Conservation (phyloP, 192 early-diverging fungal genomes). For the Backusella westeae region DNA sequence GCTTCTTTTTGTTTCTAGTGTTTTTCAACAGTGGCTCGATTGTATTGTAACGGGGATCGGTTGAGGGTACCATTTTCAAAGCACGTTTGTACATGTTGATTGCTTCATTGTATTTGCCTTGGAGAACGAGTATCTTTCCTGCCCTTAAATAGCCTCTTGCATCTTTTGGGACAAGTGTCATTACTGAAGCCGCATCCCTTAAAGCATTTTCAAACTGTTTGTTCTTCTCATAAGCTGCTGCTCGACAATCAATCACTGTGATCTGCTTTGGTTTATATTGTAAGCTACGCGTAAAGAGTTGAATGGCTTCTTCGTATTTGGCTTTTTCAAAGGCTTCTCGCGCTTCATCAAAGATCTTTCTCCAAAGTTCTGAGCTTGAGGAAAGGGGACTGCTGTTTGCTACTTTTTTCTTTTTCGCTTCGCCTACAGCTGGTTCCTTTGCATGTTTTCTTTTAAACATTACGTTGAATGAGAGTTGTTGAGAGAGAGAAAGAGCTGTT, state of each 20-base stretch:
- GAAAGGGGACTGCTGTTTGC: neutral
- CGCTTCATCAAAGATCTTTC: neutral
- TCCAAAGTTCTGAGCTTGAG: neutral
- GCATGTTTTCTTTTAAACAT: neutral
- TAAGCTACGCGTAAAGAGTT: conserved; percentile 4
- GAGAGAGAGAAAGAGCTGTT: neutral
- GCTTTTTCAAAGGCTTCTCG: neutral
- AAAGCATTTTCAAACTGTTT: neutral
- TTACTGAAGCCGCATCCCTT: neutral
- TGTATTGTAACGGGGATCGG: neutral
- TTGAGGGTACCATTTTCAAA: neutral
- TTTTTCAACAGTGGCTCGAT: neutral
- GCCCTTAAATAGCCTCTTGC: conserved; percentile 12
- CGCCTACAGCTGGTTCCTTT: neutral
- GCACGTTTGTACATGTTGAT: conserved; percentile 3
- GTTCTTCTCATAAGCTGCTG: neutral
- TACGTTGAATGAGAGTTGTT: neutral
- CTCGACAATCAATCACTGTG: conserved; percentile 9
- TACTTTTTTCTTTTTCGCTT: neutral
- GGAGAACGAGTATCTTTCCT: neutral
- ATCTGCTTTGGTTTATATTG: neutral
- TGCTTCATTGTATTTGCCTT: neutral
- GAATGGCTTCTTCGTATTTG: neutral
- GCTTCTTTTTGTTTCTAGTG: neutral
- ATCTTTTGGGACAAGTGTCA: neutral